Conservation (phyloP, 2,329 filamentous ascomycete species). For the Epicoccum sorghinum region DNA sequence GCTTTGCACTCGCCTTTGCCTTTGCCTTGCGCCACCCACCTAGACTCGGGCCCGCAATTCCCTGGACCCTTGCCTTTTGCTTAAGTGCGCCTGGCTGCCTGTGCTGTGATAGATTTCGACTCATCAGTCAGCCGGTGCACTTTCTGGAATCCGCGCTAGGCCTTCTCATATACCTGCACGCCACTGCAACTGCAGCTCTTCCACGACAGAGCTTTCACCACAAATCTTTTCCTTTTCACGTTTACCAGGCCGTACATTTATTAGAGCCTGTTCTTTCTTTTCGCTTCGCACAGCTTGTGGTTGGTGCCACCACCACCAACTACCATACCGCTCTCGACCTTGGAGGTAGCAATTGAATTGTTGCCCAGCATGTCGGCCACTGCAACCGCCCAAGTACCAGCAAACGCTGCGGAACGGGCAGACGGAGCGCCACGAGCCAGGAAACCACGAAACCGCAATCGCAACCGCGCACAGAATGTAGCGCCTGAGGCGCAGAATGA, state of each 20-base stretch:
- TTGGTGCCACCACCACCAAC: neutral
- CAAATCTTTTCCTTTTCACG: conserved; percentile 17
- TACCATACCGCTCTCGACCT: conserved; percentile 1
- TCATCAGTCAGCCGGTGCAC: conserved; percentile 15
- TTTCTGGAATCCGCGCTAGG: conserved; percentile 13
- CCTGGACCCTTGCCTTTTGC: conserved; percentile 4
- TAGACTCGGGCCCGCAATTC: neutral
- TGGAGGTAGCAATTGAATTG: conserved; percentile 2
- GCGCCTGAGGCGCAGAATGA: conserved; percentile 26
- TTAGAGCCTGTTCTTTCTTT: conserved; percentile 29
- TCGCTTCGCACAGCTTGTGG: neutral
- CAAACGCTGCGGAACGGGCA: conserved; percentile 16
- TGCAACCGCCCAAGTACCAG: conserved; percentile 20
- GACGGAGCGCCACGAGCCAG: conserved; percentile 27
- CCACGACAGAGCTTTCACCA: conserved; percentile 10
- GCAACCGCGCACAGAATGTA: conserved; percentile 20
- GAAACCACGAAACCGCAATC: conserved; percentile 33
- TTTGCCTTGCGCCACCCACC: conserved; percentile 17
- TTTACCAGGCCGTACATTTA: conserved; percentile 41
- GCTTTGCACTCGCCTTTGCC: neutral
- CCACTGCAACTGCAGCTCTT: conserved; percentile 20
- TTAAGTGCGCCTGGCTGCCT: conserved; percentile 17
- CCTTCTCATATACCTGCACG: conserved; percentile 21
- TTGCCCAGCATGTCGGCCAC: conserved; percentile 30
- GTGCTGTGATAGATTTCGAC: conserved; percentile 16